phyloP scores from a whole-genome alignment of 106 monocot species.

The Gastrodia elata region DNA sequence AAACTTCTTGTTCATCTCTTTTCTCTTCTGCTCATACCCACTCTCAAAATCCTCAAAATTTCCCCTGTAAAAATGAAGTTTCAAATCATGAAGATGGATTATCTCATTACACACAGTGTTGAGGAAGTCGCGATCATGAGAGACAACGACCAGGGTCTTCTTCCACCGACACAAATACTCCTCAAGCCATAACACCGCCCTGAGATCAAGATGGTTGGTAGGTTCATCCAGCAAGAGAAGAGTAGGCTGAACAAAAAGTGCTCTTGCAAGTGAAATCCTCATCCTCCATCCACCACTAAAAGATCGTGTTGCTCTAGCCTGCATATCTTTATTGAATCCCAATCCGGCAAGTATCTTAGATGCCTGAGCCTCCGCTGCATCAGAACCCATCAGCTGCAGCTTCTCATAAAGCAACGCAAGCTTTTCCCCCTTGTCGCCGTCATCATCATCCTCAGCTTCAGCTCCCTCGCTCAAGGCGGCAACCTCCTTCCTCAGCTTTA shows the following conservation, averaged over 20 bases:
- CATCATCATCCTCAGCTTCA: conserved; percentile 8
- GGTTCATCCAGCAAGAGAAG: conserved; percentile 85
- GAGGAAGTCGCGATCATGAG: conserved; percentile 88
- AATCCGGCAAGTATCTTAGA: conserved; percentile 66
- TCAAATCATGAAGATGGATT: conserved; percentile 79
- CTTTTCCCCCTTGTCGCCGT: conserved; percentile 38
- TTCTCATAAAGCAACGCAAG: conserved; percentile 48
- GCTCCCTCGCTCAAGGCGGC: conserved; percentile 10
- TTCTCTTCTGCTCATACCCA: conserved; percentile 91
- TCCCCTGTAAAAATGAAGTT: conserved; percentile 70
- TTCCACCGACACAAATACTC: conserved; percentile 93
- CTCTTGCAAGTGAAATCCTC: conserved; percentile 83
- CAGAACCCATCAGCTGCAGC: conserved; percentile 47
- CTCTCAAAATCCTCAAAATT: conserved; percentile 86
- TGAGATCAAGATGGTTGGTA: conserved; percentile 90
- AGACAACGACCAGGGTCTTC: conserved; percentile 93
- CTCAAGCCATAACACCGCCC: conserved; percentile 94
- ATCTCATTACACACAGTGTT: conserved; percentile 83
- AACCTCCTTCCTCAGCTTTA: conserved; percentile 32
- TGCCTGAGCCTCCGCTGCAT: conserved; percentile 61
- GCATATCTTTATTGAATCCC: conserved; percentile 84
- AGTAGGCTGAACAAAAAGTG: conserved; percentile 89
- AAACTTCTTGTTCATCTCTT: conserved; percentile 88
- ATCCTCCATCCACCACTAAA: conserved; percentile 99
- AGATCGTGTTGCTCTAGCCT: conserved; percentile 52